Evolutionary conservation across 768 basidiomycete genomes (phyloP).

Genomic region (Agrocybe praecox): DNA sequence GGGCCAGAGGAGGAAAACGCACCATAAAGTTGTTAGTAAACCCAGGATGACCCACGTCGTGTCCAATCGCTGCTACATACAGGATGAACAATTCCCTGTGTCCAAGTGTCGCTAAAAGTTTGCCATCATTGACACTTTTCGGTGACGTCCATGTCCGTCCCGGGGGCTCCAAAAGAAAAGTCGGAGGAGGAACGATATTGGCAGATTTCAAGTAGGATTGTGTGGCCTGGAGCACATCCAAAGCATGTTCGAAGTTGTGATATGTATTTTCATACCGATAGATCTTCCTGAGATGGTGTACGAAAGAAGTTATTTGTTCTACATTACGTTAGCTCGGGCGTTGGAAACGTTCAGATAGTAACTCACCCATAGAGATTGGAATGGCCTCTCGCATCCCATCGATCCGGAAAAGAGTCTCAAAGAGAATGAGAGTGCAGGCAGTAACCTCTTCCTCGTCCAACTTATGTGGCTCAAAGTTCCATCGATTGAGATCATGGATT

Average conservation of each 20-base stretch:
- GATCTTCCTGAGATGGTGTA: constrained; percentile 87
- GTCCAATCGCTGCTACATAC: constrained; percentile 92
- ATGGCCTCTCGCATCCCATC: constrained; percentile 69
- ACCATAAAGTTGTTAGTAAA: constrained; percentile 95
- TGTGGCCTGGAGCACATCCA: constrained; percentile 93
- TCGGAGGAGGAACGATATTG: constrained; percentile 79
- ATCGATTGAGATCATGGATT: constrained; percentile 69
- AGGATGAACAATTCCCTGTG: constrained; percentile 82
- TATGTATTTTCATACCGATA: constrained; percentile 93
- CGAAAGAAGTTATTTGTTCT: constrained; percentile 78
- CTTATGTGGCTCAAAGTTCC: constrained; percentile 90
- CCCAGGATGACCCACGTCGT: constrained; percentile 97
- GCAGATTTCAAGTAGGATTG: constrained; percentile 83
- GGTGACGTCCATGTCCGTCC: constrained; percentile 43
- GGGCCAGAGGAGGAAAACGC: constrained; percentile 28
- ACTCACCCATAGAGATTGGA: constrained; percentile 61
- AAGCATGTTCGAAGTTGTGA: constrained; percentile 96
- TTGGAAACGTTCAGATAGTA: constrained; percentile 10
- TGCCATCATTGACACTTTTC: constrained; percentile 37
- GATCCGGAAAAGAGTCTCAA: constrained; percentile 81
- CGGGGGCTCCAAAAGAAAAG: constrained; percentile 58
- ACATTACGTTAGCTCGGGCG: constrained; percentile 16
- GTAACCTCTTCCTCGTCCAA: constrained; percentile 83
- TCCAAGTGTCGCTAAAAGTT: constrained; percentile 46
- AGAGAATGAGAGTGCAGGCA: constrained; percentile 81